phyloP scores from a whole-genome alignment of 2,329 filamentous ascomycete species.

The Aspergillus nomiae region DNA sequence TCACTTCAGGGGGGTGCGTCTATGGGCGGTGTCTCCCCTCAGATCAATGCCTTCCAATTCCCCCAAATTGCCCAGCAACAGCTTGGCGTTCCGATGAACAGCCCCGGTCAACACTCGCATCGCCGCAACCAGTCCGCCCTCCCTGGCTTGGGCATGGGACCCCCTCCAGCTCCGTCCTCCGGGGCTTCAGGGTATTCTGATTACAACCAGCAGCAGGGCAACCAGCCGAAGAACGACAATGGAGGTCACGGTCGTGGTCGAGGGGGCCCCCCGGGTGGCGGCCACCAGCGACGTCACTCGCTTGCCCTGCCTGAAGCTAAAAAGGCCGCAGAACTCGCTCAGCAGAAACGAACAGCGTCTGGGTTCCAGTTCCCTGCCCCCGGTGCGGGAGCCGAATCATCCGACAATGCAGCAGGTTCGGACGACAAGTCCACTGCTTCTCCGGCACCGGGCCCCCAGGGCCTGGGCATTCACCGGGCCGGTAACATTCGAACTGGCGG shows the following conservation, averaged over 20 bases:
- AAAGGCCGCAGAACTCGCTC: slow-evolving; percentile 93
- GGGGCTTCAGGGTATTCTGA: slow-evolving; percentile 84
- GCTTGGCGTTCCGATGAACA: slow-evolving; percentile 70
- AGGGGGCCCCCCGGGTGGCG: slow-evolving; percentile 68
- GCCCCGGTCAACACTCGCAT: slow-evolving; percentile 81
- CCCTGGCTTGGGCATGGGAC: slow-evolving; percentile 87
- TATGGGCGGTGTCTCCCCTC: slow-evolving; percentile 75
- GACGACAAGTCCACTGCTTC: slow-evolving; percentile 47
- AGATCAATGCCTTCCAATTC: slow-evolving; percentile 83
- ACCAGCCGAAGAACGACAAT: slow-evolving; percentile 71
- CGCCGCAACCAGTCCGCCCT: slow-evolving; percentile 97
- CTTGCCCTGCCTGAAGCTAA: slow-evolving; percentile 93
- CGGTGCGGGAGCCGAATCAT: slow-evolving; percentile 56
- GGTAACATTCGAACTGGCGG: slow-evolving; percentile 85
- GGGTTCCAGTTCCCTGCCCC: slow-evolving; percentile 93
- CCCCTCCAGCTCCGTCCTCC: slow-evolving; percentile 89
- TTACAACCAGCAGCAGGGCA: slow-evolving; percentile 68
- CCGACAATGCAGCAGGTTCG: slow-evolving; percentile 58
- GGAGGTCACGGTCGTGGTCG: slow-evolving; percentile 70
- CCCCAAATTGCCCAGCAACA: slow-evolving; percentile 74
- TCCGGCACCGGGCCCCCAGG: slow-evolving; percentile 57
- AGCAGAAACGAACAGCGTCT: slow-evolving; percentile 92
- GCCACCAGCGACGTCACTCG: slow-evolving; percentile 92
- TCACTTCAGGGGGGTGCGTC: slow-evolving; percentile 65
- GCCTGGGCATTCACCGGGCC: slow-evolving; percentile 69